Conservation (phyloP, 2,329 filamentous ascomycete species). For the Trichoderma arundinaceum region DNA sequence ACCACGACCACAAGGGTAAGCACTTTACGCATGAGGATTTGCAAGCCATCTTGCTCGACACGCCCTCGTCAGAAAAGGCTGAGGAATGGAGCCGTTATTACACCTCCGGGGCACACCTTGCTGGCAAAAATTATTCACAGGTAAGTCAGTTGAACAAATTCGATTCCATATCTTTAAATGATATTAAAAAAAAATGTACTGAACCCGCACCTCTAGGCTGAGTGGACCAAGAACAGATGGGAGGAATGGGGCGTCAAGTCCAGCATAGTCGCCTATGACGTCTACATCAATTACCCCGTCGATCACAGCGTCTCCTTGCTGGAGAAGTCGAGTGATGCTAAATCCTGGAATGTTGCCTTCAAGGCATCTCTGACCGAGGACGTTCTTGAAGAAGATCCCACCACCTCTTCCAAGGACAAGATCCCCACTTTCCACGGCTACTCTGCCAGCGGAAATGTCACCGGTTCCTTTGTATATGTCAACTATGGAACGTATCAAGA, state of each 20-base stretch:
- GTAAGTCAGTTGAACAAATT: constrained; percentile 40
- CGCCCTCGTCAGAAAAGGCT: constrained; percentile 61
- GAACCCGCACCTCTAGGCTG: constrained; percentile 52
- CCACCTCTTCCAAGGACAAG: constrained; percentile 71
- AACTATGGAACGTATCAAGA: constrained; percentile 90
- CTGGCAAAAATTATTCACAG: constrained; percentile 78
- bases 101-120: constrained; percentile 75
- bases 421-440: constrained; percentile 95
- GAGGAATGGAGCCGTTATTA: constrained; percentile 81
- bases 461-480: constrained; percentile 82
- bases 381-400: constrained; percentile 80
- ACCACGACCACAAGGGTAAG: constrained; percentile 38
- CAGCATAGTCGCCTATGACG: constrained; percentile 72
- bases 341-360: constrained; percentile 68
- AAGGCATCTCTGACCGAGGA: constrained; percentile 85
- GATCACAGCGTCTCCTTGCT: constrained; percentile 73
- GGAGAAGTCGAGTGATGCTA: constrained; percentile 47
- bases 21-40: constrained; percentile 55
- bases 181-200: constrained; percentile 4
- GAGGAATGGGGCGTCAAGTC: constrained; percentile 71
- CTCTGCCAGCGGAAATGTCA: constrained; percentile 90
- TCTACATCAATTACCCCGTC: constrained; percentile 78
- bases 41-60: constrained; percentile 62
- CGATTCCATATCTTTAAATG: not conserved
- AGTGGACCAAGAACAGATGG: constrained; percentile 79